Evolutionary conservation across 225 moss, liverwort and hornwort genomes (phyloP), one percentile per base, ranked within the genome.

Genomic region (Pseudoscleropodium purum): DNA sequence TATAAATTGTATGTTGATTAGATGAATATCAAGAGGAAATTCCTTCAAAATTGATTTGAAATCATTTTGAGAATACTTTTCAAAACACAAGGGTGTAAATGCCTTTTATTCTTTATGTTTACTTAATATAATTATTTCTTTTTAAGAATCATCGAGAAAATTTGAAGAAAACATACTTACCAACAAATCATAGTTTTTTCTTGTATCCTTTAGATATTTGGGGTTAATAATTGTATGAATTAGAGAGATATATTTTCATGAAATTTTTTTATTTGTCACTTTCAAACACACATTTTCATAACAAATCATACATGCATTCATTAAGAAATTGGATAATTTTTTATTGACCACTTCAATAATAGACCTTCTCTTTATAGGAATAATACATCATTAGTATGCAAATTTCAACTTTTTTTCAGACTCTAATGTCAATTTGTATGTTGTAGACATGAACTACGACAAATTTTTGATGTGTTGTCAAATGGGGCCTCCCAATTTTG

Each of bases 321-420:
- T 43, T 8, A 43, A 41, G 73, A 0, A 41, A 41, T 41, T 41
- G 14, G 13, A 15, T 39, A 8, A 41, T 1, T 15, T 41, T 43
- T 16, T 5, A 15, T 72, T 16, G 9, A 43, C 3, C 15, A 43
- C 26, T 43, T 26, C 1, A 72, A 0, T 41, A 15, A 8, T 72
- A 15, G 5, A 26, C 9, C 26, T 41, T 0, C 0, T 13, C 4
- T 1, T 13, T 70, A 6, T 16, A 41, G 3, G 9, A 26, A 27
- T 9, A 17, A 10, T 17, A 29, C 45, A 45, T 73, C 45, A 16
- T 73, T 29, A 13, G 16, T 26, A 72, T 26, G 9, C 43, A 27
- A 27, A 43, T 29, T 73, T 5, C 27, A 43, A 43, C 27, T 27
- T 27, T 0, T 73, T 5, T 73, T 41, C 2, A 27, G 0, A 73